A percentile compares a stretch with the other conserved stretches of the same genome.
Evolutionary conservation across 495 filamentous ascomycete species (phyloP).

Genomic region (Penicillium canescens): DNA sequence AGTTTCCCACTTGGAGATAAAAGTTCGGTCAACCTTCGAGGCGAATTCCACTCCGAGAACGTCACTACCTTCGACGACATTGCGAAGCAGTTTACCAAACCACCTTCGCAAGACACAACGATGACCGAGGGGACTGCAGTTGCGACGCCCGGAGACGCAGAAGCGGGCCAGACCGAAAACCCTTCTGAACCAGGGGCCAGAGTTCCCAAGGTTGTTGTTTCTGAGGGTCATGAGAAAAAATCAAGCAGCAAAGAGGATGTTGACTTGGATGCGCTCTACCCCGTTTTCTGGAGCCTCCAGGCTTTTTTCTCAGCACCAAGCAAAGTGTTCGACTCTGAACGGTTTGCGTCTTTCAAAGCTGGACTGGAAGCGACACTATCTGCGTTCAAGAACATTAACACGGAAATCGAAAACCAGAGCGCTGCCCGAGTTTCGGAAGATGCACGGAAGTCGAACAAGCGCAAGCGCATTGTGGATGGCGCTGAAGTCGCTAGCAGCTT

Average conservation of each 20-base stretch:
- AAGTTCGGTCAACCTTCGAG: conserved; percentile 93
- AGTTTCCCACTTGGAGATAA: conserved; percentile 94
- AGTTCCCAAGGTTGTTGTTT: conserved; percentile 53
- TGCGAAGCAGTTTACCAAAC: conserved; percentile 17
- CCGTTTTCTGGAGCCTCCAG: conserved; percentile 92
- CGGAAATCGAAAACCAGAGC: conserved; percentile 55
- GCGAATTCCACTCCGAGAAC: conserved; percentile 96
- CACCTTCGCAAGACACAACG: conserved; percentile 56
- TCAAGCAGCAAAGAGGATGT: conserved; percentile 36
- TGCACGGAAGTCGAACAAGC: conserved; percentile 62
- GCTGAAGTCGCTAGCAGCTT: conserved; percentile 72
- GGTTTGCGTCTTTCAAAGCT: conserved; percentile 74
- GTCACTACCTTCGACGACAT: conserved; percentile 79
- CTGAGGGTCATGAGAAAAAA: conserved; percentile 46
- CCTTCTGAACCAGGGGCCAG: conserved; percentile 21
- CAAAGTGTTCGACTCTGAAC: conserved; percentile 66
- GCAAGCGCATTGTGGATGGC: conserved; percentile 63
- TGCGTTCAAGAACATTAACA: conserved; percentile 76
- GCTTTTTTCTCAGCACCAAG: conserved; percentile 88
- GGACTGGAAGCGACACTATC: conserved; percentile 76
- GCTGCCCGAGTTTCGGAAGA: conserved; percentile 60
- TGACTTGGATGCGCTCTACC: conserved; percentile 75
- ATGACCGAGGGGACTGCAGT: conserved; percentile 59
- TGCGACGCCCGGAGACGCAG: conserved; percentile 16
- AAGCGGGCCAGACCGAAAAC: conserved; percentile 14